These are phyloP conservation scores for Penicillium expansum DNA, from an alignment of 2,329 filamentous ascomycete species.

Conservation along the genomic window DNA sequence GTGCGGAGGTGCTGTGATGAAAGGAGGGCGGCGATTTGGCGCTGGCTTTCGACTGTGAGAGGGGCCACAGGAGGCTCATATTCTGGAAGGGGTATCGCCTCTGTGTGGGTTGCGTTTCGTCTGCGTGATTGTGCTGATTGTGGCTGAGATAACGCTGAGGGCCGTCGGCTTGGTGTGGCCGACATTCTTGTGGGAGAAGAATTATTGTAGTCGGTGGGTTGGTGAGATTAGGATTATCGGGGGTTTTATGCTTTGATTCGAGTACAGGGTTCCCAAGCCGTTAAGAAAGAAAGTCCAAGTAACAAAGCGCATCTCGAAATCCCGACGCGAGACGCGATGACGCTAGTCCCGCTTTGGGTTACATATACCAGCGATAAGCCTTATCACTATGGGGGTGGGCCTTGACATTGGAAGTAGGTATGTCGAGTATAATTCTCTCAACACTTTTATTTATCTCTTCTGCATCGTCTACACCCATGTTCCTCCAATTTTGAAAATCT, in stretches of 20 bases:
- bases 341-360: constrained; percentile 33
- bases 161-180: constrained; percentile 18
- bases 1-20: constrained; percentile 42
- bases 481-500: neutral
- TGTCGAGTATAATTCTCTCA: neutral
- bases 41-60: constrained; percentile 49
- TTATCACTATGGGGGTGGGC: constrained; percentile 9
- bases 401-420: neutral
- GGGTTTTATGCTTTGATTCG: neutral
- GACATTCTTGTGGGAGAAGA: constrained; percentile 1
- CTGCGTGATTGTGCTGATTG: constrained; percentile 12
- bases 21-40: constrained; percentile 47
- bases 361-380: constrained; percentile 25
- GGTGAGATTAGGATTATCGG: neutral
- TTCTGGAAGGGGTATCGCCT: constrained; percentile 39
- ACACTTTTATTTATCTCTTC: neutral
- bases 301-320: constrained; percentile 17
- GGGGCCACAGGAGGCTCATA: constrained; percentile 56
- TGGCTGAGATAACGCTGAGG: constrained; percentile 11
- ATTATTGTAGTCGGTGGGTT: neutral
- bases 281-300: constrained; percentile 3
- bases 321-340: constrained; percentile 29
- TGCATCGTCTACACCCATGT: neutral
- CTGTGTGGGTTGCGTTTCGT: neutral
- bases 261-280: neutral